Evolutionary conservation across 106 monocot genomes (phyloP).

Genomic region (Xerophyta viscosa): DNA sequence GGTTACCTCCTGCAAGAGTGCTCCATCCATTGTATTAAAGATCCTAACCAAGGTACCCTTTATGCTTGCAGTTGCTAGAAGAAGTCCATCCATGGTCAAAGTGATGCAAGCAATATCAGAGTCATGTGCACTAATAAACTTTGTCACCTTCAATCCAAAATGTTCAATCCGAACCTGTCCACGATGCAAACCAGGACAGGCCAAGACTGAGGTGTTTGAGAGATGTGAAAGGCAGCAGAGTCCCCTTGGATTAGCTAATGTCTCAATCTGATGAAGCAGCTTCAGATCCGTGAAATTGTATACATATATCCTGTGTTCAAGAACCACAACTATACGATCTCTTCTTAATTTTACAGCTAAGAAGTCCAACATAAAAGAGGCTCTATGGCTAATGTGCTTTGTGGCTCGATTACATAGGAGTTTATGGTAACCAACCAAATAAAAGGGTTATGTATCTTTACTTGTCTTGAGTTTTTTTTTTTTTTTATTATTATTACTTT

Average conservation of each 20-base stretch:
- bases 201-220: constrained; percentile 69
- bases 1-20: constrained; percentile 81
- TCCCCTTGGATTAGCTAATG: constrained; percentile 68
- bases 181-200: constrained; percentile 59
- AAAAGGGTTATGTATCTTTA: too few relatives aligned
- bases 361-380: constrained; percentile 75
- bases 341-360: constrained; percentile 59
- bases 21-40: constrained; percentile 98
- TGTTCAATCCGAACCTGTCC: constrained; percentile 85
- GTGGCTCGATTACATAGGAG: too few relatives aligned
- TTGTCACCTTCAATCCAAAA: constrained; percentile 83
- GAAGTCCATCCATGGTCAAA: constrained; percentile 79
- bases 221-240: constrained; percentile 84
- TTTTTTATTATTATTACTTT: too few relatives aligned
- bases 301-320: constrained; percentile 84
- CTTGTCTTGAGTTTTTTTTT: too few relatives aligned
- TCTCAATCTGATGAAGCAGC: constrained; percentile 90
- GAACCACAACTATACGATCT: constrained; percentile 76
- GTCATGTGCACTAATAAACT: constrained; percentile 80
- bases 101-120: constrained; percentile 66
- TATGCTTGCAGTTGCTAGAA: constrained; percentile 87
- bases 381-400: too few relatives aligned
- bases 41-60: constrained; percentile 95
- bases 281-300: constrained; percentile 79
- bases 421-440: too few relatives aligned